Base-by-base conservation (phyloP, 1,284 basidiomycete genomes). In the Boletus sp. region DNA sequence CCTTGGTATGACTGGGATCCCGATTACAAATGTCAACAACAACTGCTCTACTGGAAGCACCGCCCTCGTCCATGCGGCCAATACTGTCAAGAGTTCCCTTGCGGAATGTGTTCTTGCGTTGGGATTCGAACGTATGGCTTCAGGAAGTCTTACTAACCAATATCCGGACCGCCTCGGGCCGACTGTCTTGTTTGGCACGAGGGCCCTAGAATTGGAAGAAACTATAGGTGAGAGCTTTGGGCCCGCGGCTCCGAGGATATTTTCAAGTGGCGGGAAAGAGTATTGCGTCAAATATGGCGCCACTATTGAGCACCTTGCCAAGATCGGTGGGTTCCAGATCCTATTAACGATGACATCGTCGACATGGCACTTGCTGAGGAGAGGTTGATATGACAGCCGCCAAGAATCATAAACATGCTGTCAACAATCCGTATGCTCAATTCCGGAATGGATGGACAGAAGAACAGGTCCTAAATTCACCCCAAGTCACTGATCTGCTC, bases 21-120 rank as follows among this genome's bases (percentile, higher is more conserved):
- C 93, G 3, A 90, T 95, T 68, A 83, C 89, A 59, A 95, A 94
- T 66, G 89, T 94, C 52, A 93, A 93, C 78, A 93, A 93, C 78
- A 93, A 93, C 71, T 93, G 91, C 67, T 88, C 89, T 1, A 91
- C 89, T 0, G 90, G 90, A 2, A 88, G 87, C 57, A 84, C 89
- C 1, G 91, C 91, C 10, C 79, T 93, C 19, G 89, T 83, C 70
- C 81, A 89, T 35, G 89, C 88, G 5, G 87, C 86, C 63, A 85
- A 82, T 48, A 80, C 84, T 31, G 83, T 94, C 49, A 89, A 87
- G 67, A 83, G 82, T 21, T 89, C 88, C 13, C 81, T 88, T 63
- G 86, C 80, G 7, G 88, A 93, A 58, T 94, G 93, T 70, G 83
- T 88, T 1, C 80, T 95, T 21, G 93, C 93, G 1, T 84, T 95